Base-by-base conservation (phyloP, 2,329 filamentous ascomycete species). In the Pleoardoris graminearum region DNA sequence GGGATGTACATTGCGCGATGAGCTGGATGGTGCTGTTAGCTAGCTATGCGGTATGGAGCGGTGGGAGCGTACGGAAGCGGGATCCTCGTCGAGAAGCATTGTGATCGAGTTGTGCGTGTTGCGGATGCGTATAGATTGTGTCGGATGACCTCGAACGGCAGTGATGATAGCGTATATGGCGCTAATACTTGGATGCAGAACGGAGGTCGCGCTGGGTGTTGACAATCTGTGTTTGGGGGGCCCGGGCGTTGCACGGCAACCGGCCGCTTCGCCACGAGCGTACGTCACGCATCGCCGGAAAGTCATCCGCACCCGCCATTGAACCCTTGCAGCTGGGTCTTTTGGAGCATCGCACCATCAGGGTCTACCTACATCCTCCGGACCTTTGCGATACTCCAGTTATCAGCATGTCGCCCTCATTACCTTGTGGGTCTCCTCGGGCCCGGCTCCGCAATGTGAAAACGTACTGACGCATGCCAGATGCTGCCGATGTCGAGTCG, bases 401-500 rank as follows among this genome's bases (percentile, higher is more conserved):
- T 22, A 30, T 12, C 53, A 48, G 36, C 50, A 73, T 72, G 70
- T 63, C 69, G 51, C 69, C 69, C 7, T 72, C 70, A 48, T 59
- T 73, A 60, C 70, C 70, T 41, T 73, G 69, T 73, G 47, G 59
- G 69, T 68, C 30, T 29, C 3, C 1, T 14, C 23, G 14, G 17
- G 16, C n/a, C 23, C 32, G 37, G 38, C 5, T 16, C 19, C 30
- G 29, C 33, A 30, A 8, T 32, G 10, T 37, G 25, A 17, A 23
- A 25, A 14, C 19, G n/a, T 42, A 48, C 67, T 68, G 55, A 75
- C 61, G 49, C 37, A 30, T 14, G 51, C 32, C 77, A 97, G 94
- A 97, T 81, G 94, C 94, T 69, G 91, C 95, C 63, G 94, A 99
- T 78, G 94, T 94, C 67, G 94, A 99, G 80, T 96, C 91, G 71